Evolutionary conservation across 306 rosid genomes (phyloP).

Genomic region (Castanea sativa): DNA sequence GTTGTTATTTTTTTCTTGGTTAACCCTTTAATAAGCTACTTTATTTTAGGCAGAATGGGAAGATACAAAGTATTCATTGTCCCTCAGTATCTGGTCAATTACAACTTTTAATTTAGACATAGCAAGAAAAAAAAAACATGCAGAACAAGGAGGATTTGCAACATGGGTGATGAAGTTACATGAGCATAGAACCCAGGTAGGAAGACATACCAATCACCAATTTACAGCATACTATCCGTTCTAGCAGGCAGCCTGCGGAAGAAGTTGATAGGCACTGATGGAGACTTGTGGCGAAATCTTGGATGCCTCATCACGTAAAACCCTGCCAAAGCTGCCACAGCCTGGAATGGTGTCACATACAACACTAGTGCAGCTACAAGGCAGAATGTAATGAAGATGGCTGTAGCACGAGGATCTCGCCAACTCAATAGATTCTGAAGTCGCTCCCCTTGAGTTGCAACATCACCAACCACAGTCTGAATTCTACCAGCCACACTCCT

Average conservation of each 20-base stretch:
- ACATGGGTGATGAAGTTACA: conserved; percentile 4
- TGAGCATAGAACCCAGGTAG: not conserved
- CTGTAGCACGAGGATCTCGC: conserved; percentile 50
- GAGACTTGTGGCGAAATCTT: conserved; percentile 44
- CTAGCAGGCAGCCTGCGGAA: conserved; percentile 52
- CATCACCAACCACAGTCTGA: conserved; percentile 48
- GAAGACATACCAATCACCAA: not conserved
- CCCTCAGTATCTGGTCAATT: not conserved
- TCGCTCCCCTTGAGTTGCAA: conserved; percentile 58
- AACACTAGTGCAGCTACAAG: conserved; percentile 33
- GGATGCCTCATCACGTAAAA: conserved; percentile 46
- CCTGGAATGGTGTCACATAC: conserved; percentile 48
- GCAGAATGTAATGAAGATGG: conserved; percentile 41
- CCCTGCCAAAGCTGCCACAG: conserved; percentile 35
- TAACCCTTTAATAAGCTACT: not conserved
- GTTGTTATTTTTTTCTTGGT: not conserved
- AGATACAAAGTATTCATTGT: not conserved
- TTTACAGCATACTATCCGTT: conserved; percentile 44
- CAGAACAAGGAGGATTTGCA: not conserved
- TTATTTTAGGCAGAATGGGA: not conserved
- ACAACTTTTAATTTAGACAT: not conserved
- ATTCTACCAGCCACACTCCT: conserved; percentile 53
- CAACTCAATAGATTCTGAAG: conserved; percentile 42
- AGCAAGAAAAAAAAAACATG: not conserved
- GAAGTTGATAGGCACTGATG: conserved; percentile 48